A percentile compares a stretch with the other conserved stretches of the same genome.
These are phyloP conservation scores for Cyclocybe cylindracea DNA, from an alignment of 768 basidiomycete species.

Conservation along the genomic window DNA sequence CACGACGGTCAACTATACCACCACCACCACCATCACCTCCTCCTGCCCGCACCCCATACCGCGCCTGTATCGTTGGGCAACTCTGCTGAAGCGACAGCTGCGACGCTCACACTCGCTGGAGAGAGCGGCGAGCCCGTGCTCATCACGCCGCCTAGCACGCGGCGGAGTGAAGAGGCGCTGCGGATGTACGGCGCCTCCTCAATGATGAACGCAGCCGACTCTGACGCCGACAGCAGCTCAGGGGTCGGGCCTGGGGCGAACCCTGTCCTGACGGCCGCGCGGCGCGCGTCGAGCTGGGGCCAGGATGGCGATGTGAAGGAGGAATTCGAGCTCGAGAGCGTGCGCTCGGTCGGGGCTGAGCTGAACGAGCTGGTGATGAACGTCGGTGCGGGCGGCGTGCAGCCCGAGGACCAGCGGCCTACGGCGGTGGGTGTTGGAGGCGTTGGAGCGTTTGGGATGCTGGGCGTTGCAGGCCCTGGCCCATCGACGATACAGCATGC, in stretches of 20 bases:
- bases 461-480: too few species aligned
- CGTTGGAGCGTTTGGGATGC: constrained; percentile 1
- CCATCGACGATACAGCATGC: neutral
- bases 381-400: constrained; percentile 19
- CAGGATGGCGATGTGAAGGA: constrained; percentile 40
- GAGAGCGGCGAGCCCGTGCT: too few species aligned
- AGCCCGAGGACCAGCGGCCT: neutral
- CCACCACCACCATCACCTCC: too few species aligned
- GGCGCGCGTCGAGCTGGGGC: constrained; percentile 70
- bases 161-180: constrained; percentile 50
- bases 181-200: neutral
- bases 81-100: too few species aligned
- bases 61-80: too few species aligned
- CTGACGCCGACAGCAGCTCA: neutral
- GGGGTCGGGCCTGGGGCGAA: neutral
- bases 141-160: constrained; percentile 8
- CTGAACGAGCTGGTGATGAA: constrained; percentile 38
- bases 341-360: constrained; percentile 18
- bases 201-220: constrained; percentile 4
- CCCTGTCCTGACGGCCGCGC: constrained; percentile 38
- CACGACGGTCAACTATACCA: too few species aligned
- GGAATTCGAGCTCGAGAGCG: constrained; percentile 28
- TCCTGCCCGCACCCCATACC: too few species aligned
- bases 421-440: neutral
- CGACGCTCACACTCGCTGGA: too few species aligned